phyloP scores from a whole-genome alignment of 169 alveolate species.

The Cryptosporidium muris region DNA sequence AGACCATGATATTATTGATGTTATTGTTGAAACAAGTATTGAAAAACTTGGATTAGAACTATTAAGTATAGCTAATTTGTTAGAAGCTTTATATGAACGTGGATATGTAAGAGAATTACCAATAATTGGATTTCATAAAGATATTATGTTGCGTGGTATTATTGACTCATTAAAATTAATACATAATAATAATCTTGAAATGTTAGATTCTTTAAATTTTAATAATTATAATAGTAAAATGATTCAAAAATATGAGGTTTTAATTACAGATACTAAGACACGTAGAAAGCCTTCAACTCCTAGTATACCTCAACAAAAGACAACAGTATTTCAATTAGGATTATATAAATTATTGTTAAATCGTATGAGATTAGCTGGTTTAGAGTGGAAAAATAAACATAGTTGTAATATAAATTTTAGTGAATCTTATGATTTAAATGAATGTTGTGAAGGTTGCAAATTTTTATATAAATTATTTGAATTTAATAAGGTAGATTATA shows the following conservation, averaged over 20 bases:
- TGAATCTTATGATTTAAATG: constrained; percentile 3
- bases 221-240: constrained; percentile 1
- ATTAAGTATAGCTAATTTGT: constrained; percentile 23
- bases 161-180: constrained; percentile 39
- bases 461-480: constrained; percentile 16
- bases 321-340: constrained; percentile 63
- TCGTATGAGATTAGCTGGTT: constrained; percentile 42
- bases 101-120: constrained; percentile 65
- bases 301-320: constrained; percentile 49
- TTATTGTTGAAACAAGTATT: constrained; percentile 34
- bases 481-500: constrained; percentile 23
- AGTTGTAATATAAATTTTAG: background rate
- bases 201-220: background rate
- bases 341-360: constrained; percentile 29
- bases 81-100: constrained; percentile 32
- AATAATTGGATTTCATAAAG: constrained; percentile 43
- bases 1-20: constrained; percentile 47
- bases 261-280: constrained; percentile 64
- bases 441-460: constrained; percentile 45
- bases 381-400: constrained; percentile 22
- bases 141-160: constrained; percentile 54
- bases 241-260: constrained; percentile 12
- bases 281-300: constrained; percentile 55
- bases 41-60: constrained; percentile 33
- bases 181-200: background rate